Percentiles rank a stretch among this genome's conserved stretches.
Evolutionary conservation across 2,329 filamentous ascomycete genomes (phyloP).

Genomic region (Beauveria asiatica): DNA sequence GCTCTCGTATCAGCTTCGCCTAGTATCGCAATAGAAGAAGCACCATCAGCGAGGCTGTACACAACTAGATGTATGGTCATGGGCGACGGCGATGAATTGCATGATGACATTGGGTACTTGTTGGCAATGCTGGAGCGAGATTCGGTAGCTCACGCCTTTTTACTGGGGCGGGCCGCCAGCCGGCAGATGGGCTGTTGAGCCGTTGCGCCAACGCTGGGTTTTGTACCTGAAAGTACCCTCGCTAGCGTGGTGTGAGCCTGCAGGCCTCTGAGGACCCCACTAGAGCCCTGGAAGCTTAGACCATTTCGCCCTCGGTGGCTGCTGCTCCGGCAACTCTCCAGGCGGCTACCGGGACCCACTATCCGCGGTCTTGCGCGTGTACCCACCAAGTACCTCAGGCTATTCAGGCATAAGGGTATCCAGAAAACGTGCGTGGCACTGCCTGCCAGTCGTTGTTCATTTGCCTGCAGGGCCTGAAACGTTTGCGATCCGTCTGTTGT

Average conservation of each 20-base stretch:
- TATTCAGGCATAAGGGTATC: not conserved
- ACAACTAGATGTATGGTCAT: not conserved
- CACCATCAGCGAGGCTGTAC: too few species aligned
- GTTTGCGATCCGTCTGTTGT: slow-evolving; percentile 7
- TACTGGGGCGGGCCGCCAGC: not conserved
- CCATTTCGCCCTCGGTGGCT: not conserved
- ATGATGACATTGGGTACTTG: not conserved
- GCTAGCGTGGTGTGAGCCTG: not conserved
- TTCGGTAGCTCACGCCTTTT: not conserved
- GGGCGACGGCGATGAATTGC: not conserved
- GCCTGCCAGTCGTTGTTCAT: not conserved
- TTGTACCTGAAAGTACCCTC: not conserved
- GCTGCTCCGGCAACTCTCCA: not conserved
- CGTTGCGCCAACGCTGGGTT: not conserved
- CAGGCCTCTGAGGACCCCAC: not conserved
- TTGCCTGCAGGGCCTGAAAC: not conserved
- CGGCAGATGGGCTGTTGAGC: not conserved
- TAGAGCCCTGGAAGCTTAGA: not conserved
- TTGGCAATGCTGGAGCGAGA: not conserved
- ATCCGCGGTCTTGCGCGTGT: not conserved
- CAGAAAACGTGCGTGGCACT: not conserved
- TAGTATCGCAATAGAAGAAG: too few species aligned
- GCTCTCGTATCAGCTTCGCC: not conserved
- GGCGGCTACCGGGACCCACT: not conserved
- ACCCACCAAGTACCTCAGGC: not conserved